These are phyloP conservation scores for Nakazawaea siamensis DNA, from an alignment of 805 yeast genomes.

Conservation along the genomic window DNA sequence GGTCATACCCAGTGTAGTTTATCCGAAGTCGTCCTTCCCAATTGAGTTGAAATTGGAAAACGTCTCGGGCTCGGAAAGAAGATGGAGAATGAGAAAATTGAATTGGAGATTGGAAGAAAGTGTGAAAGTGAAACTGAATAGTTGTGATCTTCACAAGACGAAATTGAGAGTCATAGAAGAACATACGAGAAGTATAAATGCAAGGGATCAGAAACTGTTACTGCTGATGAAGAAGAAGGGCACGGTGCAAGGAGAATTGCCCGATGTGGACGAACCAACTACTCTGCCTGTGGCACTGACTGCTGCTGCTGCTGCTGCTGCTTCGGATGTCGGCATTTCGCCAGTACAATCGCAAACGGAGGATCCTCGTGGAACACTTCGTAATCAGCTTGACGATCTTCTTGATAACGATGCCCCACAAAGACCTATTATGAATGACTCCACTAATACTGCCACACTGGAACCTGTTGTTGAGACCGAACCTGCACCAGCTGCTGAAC, in stretches of 20 bases:
- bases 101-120: conserved; percentile 86
- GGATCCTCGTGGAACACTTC: neutral
- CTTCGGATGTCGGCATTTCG: conserved; percentile 1
- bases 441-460: neutral
- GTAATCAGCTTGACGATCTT: conserved; percentile 8
- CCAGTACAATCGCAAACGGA: conserved; percentile 5
- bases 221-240: neutral
- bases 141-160: conserved; percentile 50
- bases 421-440: conserved; percentile 7
- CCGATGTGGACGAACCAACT: neutral
- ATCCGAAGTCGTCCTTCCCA: conserved; percentile 81
- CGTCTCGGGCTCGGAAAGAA: conserved; percentile 42
- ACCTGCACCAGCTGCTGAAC: conserved; percentile 14
- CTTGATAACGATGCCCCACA: conserved; percentile 8
- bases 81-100: conserved; percentile 92
- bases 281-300: neutral
- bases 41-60: conserved; percentile 79
- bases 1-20: conserved; percentile 78
- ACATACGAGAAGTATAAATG: too few relatives aligned
- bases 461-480: conserved; percentile 14
- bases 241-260: neutral
- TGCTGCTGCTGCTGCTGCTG: neutral
- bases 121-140: conserved; percentile 47
- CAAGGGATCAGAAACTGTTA: too few relatives aligned
- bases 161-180: conserved; percentile 41